These are phyloP conservation scores for Eucalyptus sp. DNA, from an alignment of 345 rosid species.

Conservation along the genomic window DNA sequence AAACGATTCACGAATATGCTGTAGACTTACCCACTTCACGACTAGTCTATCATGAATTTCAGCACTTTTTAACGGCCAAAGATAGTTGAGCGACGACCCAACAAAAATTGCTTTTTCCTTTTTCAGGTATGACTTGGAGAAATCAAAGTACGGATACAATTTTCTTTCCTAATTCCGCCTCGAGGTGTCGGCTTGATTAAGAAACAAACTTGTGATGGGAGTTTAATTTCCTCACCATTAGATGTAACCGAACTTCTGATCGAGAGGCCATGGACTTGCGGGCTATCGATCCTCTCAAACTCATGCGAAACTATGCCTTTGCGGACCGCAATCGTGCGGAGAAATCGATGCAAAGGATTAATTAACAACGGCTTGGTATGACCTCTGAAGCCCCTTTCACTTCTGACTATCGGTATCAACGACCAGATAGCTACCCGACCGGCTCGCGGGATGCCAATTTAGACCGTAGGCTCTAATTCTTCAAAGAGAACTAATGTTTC, in stretches of 20 bases:
- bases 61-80: neutral
- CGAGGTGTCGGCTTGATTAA: neutral
- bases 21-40: neutral
- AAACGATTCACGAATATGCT: neutral
- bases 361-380: neutral
- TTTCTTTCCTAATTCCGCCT: neutral
- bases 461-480: neutral
- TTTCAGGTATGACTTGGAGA: neutral
- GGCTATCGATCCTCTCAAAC: neutral
- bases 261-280: neutral
- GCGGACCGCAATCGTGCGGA: neutral
- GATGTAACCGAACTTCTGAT: neutral
- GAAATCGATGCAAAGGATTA: neutral
- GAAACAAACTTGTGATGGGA: neutral
- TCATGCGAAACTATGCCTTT: neutral
- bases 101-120: no score
- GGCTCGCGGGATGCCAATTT: neutral
- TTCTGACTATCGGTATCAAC: neutral
- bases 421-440: neutral
- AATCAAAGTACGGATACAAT: neutral
- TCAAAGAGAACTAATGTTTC: neutral
- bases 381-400: neutral
- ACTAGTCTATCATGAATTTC: neutral
- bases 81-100: neutral
- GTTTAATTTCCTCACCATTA: neutral